A percentile compares a stretch with the other conserved stretches of the same genome.
Evolutionary conservation across 208 protist genomes (phyloP).

Genomic region (Acanthamoeba castellanii): DNA sequence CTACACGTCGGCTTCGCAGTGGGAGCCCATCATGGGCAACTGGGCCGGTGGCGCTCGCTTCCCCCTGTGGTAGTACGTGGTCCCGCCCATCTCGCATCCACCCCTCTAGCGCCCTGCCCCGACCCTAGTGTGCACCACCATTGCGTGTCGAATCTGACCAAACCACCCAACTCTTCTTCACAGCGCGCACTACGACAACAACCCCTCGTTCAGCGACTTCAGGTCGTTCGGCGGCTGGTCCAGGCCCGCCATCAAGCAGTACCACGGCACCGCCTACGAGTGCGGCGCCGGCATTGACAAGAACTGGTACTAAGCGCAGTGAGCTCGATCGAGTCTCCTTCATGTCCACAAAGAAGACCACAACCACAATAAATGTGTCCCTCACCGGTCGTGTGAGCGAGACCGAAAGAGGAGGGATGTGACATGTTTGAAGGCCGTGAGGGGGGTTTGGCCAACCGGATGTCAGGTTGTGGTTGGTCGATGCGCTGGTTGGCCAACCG

Average conservation of each 20-base stretch:
- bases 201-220: slow-evolving; percentile 37
- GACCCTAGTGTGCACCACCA: not conserved
- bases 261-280: not conserved
- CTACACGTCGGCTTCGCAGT: slow-evolving; percentile 60
- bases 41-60: slow-evolving; percentile 25
- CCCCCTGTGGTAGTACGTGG: slow-evolving; percentile 69
- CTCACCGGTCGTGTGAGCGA: not conserved
- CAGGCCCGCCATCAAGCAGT: slow-evolving; percentile 65
- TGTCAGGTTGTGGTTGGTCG: too few relatives aligned
- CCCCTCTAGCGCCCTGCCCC: not conserved
- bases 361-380: not conserved
- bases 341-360: too few relatives aligned
- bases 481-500: too few relatives aligned
- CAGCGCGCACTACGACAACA: slow-evolving; percentile 67
- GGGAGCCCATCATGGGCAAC: slow-evolving; percentile 64
- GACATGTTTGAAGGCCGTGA: not conserved
- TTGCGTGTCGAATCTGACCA: too few relatives aligned
- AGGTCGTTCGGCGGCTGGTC: slow-evolving; percentile 47
- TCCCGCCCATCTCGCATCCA: not conserved
- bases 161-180: too few relatives aligned
- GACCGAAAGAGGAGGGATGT: not conserved
- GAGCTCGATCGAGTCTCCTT: not conserved
- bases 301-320: slow-evolving; percentile 43
- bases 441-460: too few relatives aligned
- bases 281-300: slow-evolving; percentile 55